These are phyloP conservation scores for Detonula confervacea DNA, from an alignment of 352 stramenopile species.

Conservation along the genomic window DNA sequence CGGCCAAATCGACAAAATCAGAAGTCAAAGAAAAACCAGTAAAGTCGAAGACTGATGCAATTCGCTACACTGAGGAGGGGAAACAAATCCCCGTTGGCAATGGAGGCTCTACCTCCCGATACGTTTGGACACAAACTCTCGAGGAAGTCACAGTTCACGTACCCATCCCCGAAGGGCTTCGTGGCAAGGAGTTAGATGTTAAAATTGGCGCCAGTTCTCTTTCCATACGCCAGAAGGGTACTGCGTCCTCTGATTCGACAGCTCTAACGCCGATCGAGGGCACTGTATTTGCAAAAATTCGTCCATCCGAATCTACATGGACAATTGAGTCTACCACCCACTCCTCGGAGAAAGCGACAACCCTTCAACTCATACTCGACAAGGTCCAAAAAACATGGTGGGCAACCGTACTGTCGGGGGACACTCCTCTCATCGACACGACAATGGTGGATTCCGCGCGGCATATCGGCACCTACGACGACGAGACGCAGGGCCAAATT, in stretches of 20 bases:
- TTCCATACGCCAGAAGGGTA: constrained; percentile 66
- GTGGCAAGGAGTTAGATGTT: constrained; percentile 83
- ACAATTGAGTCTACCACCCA: constrained; percentile 68
- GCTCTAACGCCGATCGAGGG: constrained; percentile 67
- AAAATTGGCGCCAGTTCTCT: constrained; percentile 74
- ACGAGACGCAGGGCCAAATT: constrained; percentile 83
- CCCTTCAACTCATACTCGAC: constrained; percentile 72
- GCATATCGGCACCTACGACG: constrained; percentile 84
- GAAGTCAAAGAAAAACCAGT: constrained; percentile 21
- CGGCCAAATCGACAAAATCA: constrained; percentile 4
- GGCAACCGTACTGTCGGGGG: constrained; percentile 69
- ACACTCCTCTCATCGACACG: constrained; percentile 80
- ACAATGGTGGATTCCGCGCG: constrained; percentile 83
- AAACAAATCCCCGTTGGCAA: constrained; percentile 89
- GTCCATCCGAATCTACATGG: constrained; percentile 78
- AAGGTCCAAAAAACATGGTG: constrained; percentile 85
- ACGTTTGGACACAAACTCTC: constrained; percentile 89
- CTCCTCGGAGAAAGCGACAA: constrained; percentile 19
- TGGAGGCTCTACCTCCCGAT: constrained; percentile 83
- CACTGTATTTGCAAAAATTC: constrained; percentile 60
- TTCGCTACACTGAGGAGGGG: constrained; percentile 83
- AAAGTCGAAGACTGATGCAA: constrained; percentile 6
- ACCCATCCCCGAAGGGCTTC: constrained; percentile 63
- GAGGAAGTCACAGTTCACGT: constrained; percentile 86
- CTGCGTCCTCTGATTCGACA: constrained; percentile 7